These are phyloP conservation scores for Nannizzia gypsea DNA, from an alignment of 2,329 filamentous ascomycete species.

Conservation along the genomic window DNA sequence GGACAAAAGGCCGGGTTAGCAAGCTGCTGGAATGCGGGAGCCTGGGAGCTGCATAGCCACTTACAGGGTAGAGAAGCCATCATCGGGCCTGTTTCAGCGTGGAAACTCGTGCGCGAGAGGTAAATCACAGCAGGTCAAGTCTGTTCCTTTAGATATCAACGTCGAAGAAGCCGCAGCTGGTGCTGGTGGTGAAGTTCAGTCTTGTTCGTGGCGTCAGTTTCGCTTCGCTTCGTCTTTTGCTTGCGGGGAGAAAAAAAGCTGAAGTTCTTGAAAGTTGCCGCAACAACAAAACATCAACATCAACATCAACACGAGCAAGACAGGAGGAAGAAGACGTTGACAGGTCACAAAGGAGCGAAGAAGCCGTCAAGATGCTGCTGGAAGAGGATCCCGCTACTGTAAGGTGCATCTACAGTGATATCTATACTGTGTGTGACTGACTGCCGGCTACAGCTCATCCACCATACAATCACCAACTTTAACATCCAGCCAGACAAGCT, in stretches of 20 bases:
- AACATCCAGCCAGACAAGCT: conserved; percentile 81
- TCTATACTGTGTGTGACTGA: neutral
- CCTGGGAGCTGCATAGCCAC: neutral
- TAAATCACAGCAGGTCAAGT: neutral
- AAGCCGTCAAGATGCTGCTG: conserved; percentile 61
- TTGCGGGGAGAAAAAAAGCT: neutral
- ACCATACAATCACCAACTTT: conserved; percentile 87
- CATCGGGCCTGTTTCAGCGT: neutral
- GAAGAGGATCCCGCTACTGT: conserved; percentile 85
- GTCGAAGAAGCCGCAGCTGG: neutral
- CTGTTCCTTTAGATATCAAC: neutral
- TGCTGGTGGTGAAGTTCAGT: neutral
- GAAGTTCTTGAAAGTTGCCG: neutral
- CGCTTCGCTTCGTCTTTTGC: too few relatives aligned
- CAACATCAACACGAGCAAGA: neutral
- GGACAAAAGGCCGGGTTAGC: neutral
- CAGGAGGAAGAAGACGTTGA: too few relatives aligned
- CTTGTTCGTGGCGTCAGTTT: neutral
- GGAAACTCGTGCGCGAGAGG: neutral
- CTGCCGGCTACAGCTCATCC: conserved; percentile 56
- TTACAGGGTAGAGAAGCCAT: neutral
- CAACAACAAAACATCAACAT: neutral
- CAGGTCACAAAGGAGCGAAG: too few relatives aligned
- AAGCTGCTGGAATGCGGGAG: neutral
- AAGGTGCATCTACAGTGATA: conserved; percentile 25